Base-by-base conservation (phyloP, 192 early-diverging fungal species). In the Geranomyces michiganensis region DNA sequence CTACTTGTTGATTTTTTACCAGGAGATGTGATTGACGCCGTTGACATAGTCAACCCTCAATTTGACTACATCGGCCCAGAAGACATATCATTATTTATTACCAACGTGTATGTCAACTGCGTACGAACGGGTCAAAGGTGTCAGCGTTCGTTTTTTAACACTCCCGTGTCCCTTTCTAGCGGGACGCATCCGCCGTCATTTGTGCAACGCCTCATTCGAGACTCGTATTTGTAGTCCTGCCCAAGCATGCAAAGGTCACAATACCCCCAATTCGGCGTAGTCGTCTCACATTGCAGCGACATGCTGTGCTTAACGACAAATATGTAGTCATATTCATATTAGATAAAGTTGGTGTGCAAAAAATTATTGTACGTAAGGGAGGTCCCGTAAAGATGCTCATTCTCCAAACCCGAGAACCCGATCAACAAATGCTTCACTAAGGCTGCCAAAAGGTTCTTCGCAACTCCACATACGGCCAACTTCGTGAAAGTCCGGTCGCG, bases 41-140 rank as follows among this genome's bases (percentile, higher is more conserved):
- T 90, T 21, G 90, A 94, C 15, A 84, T 94, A 12, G 82, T 87
- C n/a, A 95, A 92, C 75, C 94, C 95, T 4, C 85, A 87, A 65
- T 96, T 92, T 72, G 95, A 97, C 78, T 99, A 93, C 79, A 94
- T 99, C 5, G 85, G 85, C 22, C 95, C 96, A 1, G 94, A 95
- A 60, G 84, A 96, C 59, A 88, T 99, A 31, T 90, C 88, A 61
- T 78, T 99, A 45, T 93, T 96, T 71, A 92, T 99, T 67, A 94
- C 93, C 60, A 92, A 95, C 74, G 81, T 87, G 89, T 91, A 87
- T 77, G 87, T 87, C 7, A 26, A 6, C 51, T 26, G 24, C 7
- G 51, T 53, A 15, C 36, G 36, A 41, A 41, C 36, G 36, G 15
- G 0, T 67, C 3, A 68, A 33, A n/a, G n/a, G n/a, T n/a, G n/a